Percentiles rank a stretch among this genome's conserved stretches.
Evolutionary conservation across 257 asterid species (phyloP).

Genomic region (Haberlea rhodopensis): DNA sequence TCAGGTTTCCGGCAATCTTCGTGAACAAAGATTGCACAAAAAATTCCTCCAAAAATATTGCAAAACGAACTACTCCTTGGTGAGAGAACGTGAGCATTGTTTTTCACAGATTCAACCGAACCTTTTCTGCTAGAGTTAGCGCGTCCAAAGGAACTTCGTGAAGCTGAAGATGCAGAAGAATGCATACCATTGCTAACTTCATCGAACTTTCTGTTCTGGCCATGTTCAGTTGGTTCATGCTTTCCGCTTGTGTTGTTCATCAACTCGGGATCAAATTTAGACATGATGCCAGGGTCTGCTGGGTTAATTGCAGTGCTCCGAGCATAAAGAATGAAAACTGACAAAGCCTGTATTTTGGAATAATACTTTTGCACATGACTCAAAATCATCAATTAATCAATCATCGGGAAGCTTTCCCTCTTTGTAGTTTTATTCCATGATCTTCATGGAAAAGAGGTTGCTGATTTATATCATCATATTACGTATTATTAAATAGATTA

Average conservation of each 20-base stretch:
- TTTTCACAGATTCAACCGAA: conserved; percentile 59
- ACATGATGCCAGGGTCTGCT: conserved; percentile 97
- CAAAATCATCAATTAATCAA: not conserved
- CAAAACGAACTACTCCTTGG: conserved; percentile 45
- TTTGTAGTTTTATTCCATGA: conserved; percentile 1
- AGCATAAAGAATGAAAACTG: conserved; percentile 84
- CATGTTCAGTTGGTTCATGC: conserved; percentile 46
- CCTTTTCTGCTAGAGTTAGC: conserved; percentile 66
- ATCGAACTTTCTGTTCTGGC: conserved; percentile 55
- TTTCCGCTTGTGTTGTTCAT: conserved; percentile 42
- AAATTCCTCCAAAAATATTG: conserved; percentile 55
- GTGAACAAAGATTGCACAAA: conserved; percentile 71
- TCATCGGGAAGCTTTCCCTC: not conserved
- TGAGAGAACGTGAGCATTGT: conserved; percentile 44
- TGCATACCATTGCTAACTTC: conserved; percentile 61
- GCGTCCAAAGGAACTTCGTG: conserved; percentile 67
- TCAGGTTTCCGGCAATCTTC: conserved; percentile 84
- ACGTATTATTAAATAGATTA: not conserved
- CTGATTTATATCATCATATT: not conserved
- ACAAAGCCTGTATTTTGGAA: conserved; percentile 76
- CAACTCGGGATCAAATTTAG: conserved; percentile 56
- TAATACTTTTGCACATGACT: not conserved
- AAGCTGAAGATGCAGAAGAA: conserved; percentile 70
- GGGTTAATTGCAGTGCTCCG: conserved; percentile 97
- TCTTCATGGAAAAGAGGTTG: not conserved